Evolutionary conservation across 208 protist species (phyloP).

Genomic region (Herpetomonas samuelpessoai): DNA sequence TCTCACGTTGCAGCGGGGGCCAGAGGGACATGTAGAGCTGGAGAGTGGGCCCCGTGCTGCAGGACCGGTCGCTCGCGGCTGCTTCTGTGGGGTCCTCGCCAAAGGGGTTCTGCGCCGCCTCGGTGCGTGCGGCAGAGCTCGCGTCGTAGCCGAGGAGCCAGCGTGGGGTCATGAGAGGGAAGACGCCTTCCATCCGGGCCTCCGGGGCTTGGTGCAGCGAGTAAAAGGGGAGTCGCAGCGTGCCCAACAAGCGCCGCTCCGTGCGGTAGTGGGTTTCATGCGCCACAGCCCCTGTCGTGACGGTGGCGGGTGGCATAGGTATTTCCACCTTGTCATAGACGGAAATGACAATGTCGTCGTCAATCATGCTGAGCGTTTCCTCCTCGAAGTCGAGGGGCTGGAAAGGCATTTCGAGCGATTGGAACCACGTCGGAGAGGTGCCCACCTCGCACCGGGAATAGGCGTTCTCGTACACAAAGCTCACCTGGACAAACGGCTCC

Average conservation of each 20-base stretch:
- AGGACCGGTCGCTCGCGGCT: conserved; percentile 2
- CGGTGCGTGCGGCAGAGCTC: not conserved
- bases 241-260: conserved; percentile 75
- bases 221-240: conserved; percentile 72
- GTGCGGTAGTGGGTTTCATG: conserved; percentile 85
- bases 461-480: conserved; percentile 70
- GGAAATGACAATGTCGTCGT: conserved; percentile 75
- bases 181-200: conserved; percentile 74
- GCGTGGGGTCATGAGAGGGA: conserved; percentile 53
- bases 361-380: conserved; percentile 81
- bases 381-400: conserved; percentile 81
- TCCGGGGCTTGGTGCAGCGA: conserved; percentile 64
- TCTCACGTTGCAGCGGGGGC: conserved; percentile 59
- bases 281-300: conserved; percentile 43
- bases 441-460: conserved; percentile 72
- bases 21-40: conserved; percentile 83
- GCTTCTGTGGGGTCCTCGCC: not conserved
- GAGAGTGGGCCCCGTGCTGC: conserved; percentile 33
- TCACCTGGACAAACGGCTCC: conserved; percentile 74
- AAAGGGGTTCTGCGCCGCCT: conserved; percentile 11
- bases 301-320: conserved; percentile 36
- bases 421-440: conserved; percentile 73
- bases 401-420: conserved; percentile 78
- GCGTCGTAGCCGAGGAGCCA: conserved; percentile 76
- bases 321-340: conserved; percentile 85